Base-by-base conservation (phyloP, 2,329 filamentous ascomycete genomes). In the Phyllosticta citribraziliensis region DNA sequence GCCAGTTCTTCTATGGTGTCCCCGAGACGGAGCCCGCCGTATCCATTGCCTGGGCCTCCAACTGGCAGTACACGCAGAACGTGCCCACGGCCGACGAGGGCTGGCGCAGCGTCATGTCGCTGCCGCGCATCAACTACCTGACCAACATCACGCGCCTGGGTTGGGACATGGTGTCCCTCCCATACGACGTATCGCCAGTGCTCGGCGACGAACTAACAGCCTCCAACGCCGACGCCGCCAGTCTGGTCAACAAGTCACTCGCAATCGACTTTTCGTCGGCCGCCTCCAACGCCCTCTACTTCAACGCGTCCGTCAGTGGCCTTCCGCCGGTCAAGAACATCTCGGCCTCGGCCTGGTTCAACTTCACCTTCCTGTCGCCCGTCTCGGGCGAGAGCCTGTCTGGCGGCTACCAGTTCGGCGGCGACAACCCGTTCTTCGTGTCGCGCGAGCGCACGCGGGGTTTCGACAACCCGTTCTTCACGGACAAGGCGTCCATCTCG, bases 11-110 rank as follows among this genome's bases (percentile, higher is more conserved):
- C 69, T 77, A 78, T 57, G 76, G 76, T 4, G 68, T 76, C 52
- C 68, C 77, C 0, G 72, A 73, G 2, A 51, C 30, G 8, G 52
- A 52, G 17, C 73, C 75, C 33, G 75, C 76, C 51, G 68, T 84
- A 58, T 79, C 74, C 50, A 76, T 85, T 5, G 79, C 77, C 10
- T 85, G 83, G 83, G 80, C 80, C 0, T 80, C 75, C 60, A 85
- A 85, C 64, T 85, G 82, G 79, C 78, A 85, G 67, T 86, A 86
- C 69, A 75, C 78, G 0, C 73, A 80, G 62, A 63, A 74, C 2
- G 80, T 84, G 0, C 83, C 83, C 0, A 84, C 82, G 0, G 82
- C 78, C 0, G 69, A 75, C 2, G 80, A 85, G 66, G 76, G 78
- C 27, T 85, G 80, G 78, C 75, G 81, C 20, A 78, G 76, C 57